Conservation (phyloP, 768 basidiomycete species). For the Naganishia vaughanmartiniae region DNA sequence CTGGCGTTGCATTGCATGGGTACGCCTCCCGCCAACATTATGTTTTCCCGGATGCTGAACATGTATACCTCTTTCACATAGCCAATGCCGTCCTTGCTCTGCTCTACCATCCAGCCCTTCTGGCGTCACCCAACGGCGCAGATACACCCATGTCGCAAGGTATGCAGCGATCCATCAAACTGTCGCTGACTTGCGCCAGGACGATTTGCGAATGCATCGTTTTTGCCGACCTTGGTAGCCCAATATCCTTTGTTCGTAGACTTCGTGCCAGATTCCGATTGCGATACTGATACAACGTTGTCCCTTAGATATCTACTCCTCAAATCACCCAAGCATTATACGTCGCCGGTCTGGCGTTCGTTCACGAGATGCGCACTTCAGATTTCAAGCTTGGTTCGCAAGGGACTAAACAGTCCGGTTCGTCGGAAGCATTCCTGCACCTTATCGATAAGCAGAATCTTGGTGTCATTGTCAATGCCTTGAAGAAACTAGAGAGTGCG, state of each 20-base stretch:
- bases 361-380: slow-evolving; percentile 17
- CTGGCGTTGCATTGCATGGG: slow-evolving; percentile 30
- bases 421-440: slow-evolving; percentile 19
- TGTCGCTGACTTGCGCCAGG: slow-evolving; percentile 41
- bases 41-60: neutral
- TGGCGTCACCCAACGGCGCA: slow-evolving; percentile 44
- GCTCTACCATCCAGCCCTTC: slow-evolving; percentile 48
- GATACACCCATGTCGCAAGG: slow-evolving; percentile 47
- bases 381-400: neutral
- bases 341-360: slow-evolving; percentile 32
- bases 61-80: slow-evolving; percentile 35
- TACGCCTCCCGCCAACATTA: neutral
- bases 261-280: neutral
- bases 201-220: slow-evolving; percentile 51
- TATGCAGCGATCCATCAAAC: slow-evolving; percentile 44
- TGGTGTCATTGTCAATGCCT: slow-evolving; percentile 29
- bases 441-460: slow-evolving; percentile 34
- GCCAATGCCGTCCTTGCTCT: slow-evolving; percentile 47
- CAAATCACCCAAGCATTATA: slow-evolving; percentile 35
- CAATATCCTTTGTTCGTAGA: slow-evolving; percentile 33
- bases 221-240: slow-evolving; percentile 33
- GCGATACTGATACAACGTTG: too few species aligned
- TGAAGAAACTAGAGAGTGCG: slow-evolving; percentile 28
- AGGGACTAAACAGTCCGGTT: neutral
- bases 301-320: slow-evolving; percentile 29